phyloP scores from a whole-genome alignment of 148 eudicot genomes.

The Camellia japonica region DNA sequence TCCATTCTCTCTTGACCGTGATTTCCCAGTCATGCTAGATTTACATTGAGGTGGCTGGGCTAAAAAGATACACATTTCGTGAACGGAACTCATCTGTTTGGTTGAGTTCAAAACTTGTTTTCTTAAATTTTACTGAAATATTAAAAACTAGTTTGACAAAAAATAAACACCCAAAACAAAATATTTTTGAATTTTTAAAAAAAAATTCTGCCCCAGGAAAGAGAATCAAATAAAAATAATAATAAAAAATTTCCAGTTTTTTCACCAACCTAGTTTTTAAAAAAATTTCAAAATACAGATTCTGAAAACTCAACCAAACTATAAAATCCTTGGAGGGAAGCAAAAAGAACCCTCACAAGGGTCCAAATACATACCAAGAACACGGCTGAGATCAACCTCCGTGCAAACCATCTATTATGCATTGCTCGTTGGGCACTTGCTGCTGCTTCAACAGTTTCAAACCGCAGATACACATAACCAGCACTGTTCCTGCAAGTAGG shows the following conservation, averaged over 20 bases:
- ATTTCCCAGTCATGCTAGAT: neutral
- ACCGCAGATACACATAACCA: slow-evolving; percentile 87
- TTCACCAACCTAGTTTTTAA: too few relatives aligned
- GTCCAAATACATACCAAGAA: slow-evolving; percentile 57
- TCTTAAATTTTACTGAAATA: too few relatives aligned
- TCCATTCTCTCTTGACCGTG: neutral
- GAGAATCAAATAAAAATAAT: too few relatives aligned
- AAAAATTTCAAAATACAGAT: too few relatives aligned
- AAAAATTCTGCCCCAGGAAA: too few relatives aligned
- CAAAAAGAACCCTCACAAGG: neutral
- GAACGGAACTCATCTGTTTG: too few relatives aligned
- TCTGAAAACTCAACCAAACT: too few relatives aligned
- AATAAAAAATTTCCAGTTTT: too few relatives aligned
- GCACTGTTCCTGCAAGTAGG: slow-evolving; percentile 64
- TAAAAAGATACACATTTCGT: neutral
- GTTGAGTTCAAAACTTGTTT: too few relatives aligned
- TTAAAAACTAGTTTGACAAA: too few relatives aligned
- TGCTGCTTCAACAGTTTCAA: slow-evolving; percentile 70
- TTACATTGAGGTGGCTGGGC: neutral
- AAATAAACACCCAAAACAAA: too few relatives aligned
- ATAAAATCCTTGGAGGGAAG: neutral
- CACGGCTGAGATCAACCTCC: slow-evolving; percentile 74
- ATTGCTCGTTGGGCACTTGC: slow-evolving; percentile 73
- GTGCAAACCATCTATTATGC: slow-evolving; percentile 97
- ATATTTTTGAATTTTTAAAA: too few relatives aligned